Base-by-base conservation (phyloP, 345 rosid species). In the Brassica juncea region DNA sequence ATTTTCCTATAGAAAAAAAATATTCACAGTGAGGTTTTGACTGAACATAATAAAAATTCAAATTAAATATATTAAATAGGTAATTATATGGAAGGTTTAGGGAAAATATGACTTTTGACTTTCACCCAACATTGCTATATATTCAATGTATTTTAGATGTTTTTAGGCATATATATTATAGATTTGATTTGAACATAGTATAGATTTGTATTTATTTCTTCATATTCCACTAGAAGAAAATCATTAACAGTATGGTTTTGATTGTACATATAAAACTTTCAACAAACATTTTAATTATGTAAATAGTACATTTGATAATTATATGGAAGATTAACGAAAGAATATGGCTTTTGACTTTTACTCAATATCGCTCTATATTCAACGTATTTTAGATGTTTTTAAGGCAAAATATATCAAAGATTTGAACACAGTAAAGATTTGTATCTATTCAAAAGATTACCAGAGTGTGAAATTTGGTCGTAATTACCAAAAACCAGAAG, bases 391-490 rank as follows among this genome's bases (percentile, higher is more conserved):
- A 25, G 27, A 25, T 25, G 27, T 31, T 32, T 32, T 4, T 32
- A 32, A 32, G 35, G 35, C 35, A n/a, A 77, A 19, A 62, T 0
- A 77, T 62, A 4, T 42, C 21, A 14, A 4, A 70, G 30, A 58
- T 8, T 21, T 58, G 6, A 19, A 49, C 0, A 62, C n/a, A 3
- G 5, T 23, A 9, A 2, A 77, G 57, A 58, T 61, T 15, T 62
- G 19, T 66, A 39, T 69, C 15, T 62, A 49, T 52, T 74, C 16
- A 70, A 15, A 74, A 74, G 11, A 68, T 68, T 32, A 32, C 32
- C 64, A 79, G 42, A 2, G 21, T 27, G 8, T 25, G n/a, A 63
- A 44, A 69, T 55, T 19, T 55, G 31, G 1, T 12, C 27, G 80
- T 10, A 58, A 47, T 25, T 19, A 27, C 61, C 11, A 74, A 68